Conservation (phyloP, 2,329 filamentous ascomycete species). For the Hymenoscyphus fructigenus region DNA sequence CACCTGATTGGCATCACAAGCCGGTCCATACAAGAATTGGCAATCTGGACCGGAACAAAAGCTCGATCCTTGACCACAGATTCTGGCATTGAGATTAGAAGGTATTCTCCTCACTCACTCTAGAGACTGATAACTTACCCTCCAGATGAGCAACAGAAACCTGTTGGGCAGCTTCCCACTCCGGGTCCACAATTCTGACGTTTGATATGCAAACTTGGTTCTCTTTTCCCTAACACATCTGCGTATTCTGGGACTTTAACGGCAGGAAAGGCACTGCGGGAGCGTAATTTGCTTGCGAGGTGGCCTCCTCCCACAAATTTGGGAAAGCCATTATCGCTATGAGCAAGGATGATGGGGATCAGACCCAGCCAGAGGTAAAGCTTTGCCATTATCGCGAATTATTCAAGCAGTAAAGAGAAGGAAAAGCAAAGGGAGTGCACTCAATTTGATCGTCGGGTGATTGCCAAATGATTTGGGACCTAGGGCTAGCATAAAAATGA, state of each 20-base stretch:
- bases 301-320: neutral
- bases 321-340: neutral
- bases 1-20: constrained; percentile 56
- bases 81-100: constrained; percentile 1
- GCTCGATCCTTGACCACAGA: constrained; percentile 32
- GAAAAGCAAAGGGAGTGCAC: neutral
- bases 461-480: too few relatives aligned
- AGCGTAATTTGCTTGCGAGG: neutral
- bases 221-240: neutral
- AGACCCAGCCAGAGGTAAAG: neutral
- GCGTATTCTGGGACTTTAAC: neutral
- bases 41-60: constrained; percentile 61
- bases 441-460: neutral
- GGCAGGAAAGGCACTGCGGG: neutral
- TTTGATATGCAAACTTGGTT: neutral
- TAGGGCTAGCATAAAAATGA: neutral
- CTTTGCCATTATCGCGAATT: neutral
- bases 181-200: constrained; percentile 15
- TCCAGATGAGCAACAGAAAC: constrained; percentile 18
- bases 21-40: constrained; percentile 55
- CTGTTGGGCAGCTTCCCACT: constrained; percentile 16
- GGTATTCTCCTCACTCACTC: neutral
- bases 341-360: neutral
- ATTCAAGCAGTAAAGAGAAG: neutral
- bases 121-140: constrained; percentile 3